Evolutionary conservation across 2,329 filamentous ascomycete genomes (phyloP), one percentile per base, ranked within the genome.

Genomic region (Fusarium sp.): DNA sequence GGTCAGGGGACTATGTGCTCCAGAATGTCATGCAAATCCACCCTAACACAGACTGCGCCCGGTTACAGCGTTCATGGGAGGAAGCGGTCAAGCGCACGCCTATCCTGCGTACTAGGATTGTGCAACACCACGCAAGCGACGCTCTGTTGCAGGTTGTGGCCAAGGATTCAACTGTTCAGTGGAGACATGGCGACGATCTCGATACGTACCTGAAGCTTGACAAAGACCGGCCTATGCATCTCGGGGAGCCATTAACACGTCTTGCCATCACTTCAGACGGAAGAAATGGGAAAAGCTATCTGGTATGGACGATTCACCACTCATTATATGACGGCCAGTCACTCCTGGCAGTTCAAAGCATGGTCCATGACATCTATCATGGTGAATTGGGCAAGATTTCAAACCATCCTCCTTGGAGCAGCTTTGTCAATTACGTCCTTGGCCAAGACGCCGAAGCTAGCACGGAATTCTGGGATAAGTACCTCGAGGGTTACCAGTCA

Each of bases 281-380:
- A 2, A 6, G 3, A 4, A 17, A 11, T 7, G 13, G 30, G 6
- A 7, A 42, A 33, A 26, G n/a, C 10, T 66, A 48, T 11, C 54
- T 71, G 14, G 62, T 74, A 4, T 65, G 67, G 63, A 71, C 68
- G 7, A 20, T 73, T 17, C 71, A 74, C 26, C 71, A 74, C 38
- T 60, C 70, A 5, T 11, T 74, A 1, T 73, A 63, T 15, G 71
- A 74, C 33, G 71, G 64, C 33, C 62, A 57, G 44, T 67, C 69
- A 17, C 44, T 64, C 14, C 58, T 32, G 12, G 37, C 57, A 6
- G 53, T 73, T 12, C 53, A 66, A 27, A 55, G 44, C 26, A 48
- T 54, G n/a, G 32, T 65, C 15, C 32, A 44, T 5, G 50, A 52
- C 30, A 52, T 66, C 12, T 64, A 67, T 15, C 45, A 66, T 38